Conservation (phyloP, 2,329 filamentous ascomycete species). For the Trichoderma simmonsii region DNA sequence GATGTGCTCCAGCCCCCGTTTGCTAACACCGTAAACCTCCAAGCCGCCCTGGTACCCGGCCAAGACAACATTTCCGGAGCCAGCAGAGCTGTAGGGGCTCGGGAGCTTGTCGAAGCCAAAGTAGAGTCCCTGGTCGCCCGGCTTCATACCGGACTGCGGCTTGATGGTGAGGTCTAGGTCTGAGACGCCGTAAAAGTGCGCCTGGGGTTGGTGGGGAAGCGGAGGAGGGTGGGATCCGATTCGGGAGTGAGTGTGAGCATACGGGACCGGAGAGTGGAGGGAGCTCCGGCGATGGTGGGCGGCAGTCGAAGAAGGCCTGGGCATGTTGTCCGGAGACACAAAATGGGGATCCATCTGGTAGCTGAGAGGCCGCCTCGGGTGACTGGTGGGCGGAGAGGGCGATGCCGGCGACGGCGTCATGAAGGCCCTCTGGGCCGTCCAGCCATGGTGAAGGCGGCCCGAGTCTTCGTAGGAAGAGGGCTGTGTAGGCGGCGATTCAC, state of each 20-base stretch:
- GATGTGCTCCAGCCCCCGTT: constrained; percentile 66
- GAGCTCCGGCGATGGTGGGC: constrained; percentile 42
- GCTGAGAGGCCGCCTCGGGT: constrained; percentile 48
- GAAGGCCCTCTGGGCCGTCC: constrained; percentile 46
- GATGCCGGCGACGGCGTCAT: constrained; percentile 45
- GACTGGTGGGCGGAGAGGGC: constrained; percentile 36
- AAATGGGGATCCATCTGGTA: constrained; percentile 51
- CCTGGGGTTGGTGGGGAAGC: constrained; percentile 69
- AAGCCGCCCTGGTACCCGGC: constrained; percentile 78
- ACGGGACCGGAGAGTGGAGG: constrained; percentile 40
- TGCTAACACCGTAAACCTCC: constrained; percentile 70
- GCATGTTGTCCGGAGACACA: constrained; percentile 40
- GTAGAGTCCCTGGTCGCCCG: constrained; percentile 69
- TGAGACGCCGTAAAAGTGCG: constrained; percentile 73
- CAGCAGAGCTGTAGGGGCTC: constrained; percentile 35
- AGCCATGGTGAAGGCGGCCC: constrained; percentile 40
- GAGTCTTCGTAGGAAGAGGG: constrained; percentile 52
- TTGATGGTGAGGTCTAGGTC: constrained; percentile 70
- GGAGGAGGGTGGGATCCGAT: constrained; percentile 52
- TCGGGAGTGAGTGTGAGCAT: constrained; percentile 46
- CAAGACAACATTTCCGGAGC: constrained; percentile 64
- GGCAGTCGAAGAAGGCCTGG: constrained; percentile 35
- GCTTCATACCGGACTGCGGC: constrained; percentile 52
- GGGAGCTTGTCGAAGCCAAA: constrained; percentile 77
- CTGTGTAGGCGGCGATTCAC: constrained; percentile 52